Evolutionary conservation across 345 rosid species (phyloP).

Genomic region (Psidium friedrichsthalianum): DNA sequence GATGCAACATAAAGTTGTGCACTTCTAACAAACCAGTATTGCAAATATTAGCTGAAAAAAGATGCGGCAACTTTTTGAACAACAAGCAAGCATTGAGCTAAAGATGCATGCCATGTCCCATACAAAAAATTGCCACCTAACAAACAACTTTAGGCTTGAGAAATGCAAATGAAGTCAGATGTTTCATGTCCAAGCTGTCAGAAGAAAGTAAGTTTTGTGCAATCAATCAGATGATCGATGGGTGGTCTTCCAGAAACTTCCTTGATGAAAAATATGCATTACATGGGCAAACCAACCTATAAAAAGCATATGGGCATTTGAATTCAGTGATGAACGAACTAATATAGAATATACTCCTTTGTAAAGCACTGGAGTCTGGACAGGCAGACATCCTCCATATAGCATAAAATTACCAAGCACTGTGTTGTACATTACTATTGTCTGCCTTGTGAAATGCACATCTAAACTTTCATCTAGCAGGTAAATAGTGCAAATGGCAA

Average conservation of each 20-base stretch:
- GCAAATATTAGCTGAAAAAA: neutral
- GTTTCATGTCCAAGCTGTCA: neutral
- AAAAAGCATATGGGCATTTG: neutral
- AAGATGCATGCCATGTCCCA: neutral
- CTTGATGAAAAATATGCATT: neutral
- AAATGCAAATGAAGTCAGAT: neutral
- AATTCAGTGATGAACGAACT: neutral
- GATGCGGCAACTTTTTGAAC: neutral
- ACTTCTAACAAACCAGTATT: neutral
- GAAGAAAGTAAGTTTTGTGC: neutral
- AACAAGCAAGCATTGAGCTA: neutral
- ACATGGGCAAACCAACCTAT: neutral
- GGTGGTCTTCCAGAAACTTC: neutral
- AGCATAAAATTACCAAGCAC: neutral
- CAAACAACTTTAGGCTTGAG: neutral
- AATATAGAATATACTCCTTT: neutral
- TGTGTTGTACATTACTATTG: neutral
- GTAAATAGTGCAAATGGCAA: neutral
- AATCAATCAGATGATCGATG: neutral
- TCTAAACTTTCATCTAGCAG: neutral
- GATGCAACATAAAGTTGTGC: neutral
- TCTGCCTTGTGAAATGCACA: neutral
- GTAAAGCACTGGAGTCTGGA: neutral
- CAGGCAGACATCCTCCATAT: neutral
- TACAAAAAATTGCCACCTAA: neutral